Conservation (phyloP, 768 basidiomycete species). For the Phanerochaete sordida region DNA sequence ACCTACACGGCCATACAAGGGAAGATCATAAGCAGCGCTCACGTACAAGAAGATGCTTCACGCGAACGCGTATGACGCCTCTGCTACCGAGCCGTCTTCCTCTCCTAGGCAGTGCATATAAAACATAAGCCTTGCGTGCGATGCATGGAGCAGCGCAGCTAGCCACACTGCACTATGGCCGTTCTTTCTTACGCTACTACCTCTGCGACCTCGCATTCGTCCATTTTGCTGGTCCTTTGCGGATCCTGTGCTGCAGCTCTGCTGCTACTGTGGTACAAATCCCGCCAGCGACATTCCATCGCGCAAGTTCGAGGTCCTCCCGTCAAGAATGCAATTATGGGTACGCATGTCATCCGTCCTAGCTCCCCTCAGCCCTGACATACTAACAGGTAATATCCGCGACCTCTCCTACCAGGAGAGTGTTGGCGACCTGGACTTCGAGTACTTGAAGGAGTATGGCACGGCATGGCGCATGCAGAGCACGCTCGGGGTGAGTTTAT, state of each 20-base stretch:
- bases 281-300: slow-evolving; percentile 8
- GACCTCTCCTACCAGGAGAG: slow-evolving; percentile 20
- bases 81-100: not conserved
- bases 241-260: not conserved
- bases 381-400: slow-evolving; percentile 21
- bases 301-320: slow-evolving; percentile 19
- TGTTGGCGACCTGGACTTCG: slow-evolving; percentile 29
- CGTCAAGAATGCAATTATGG: slow-evolving; percentile 12
- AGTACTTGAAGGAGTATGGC: slow-evolving; percentile 28
- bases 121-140: too few relatives aligned
- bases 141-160: too few relatives aligned
- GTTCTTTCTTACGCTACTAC: too few relatives aligned
- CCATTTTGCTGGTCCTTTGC: too few relatives aligned
- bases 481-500: slow-evolving; percentile 18
- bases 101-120: not conserved
- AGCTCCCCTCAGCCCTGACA: too few relatives aligned
- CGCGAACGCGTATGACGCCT: not conserved
- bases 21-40: not conserved
- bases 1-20: not conserved
- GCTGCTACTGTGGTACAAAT: slow-evolving; percentile 9
- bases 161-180: not conserved
- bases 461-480: slow-evolving; percentile 19
- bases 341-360: slow-evolving; percentile 1
- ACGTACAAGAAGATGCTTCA: not conserved
- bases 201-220: too few relatives aligned